Percentiles rank a stretch among this genome's conserved stretches.
These are phyloP conservation scores for Tylopilus sp. DNA, from an alignment of 768 basidiomycete genomes.

Conservation along the genomic window DNA sequence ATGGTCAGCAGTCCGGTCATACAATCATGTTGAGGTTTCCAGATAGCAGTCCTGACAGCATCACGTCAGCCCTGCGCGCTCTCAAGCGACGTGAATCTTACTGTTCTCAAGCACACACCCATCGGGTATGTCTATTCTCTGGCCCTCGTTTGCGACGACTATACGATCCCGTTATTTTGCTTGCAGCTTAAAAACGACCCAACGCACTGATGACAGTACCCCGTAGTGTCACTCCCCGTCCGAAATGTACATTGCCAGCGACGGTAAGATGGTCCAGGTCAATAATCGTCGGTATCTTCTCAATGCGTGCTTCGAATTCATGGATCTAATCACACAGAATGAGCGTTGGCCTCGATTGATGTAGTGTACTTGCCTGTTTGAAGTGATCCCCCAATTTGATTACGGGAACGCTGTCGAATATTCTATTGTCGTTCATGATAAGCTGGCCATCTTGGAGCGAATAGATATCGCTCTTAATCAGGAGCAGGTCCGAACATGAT, in stretches of 20 bases:
- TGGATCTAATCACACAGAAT: conserved; percentile 48
- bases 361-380: conserved; percentile 67
- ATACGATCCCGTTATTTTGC: not conserved
- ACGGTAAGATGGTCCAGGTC: conserved; percentile 95
- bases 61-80: not conserved
- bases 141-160: conserved; percentile 79
- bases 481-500: conserved; percentile 81
- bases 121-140: conserved; percentile 80
- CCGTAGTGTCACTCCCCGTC: conserved; percentile 78
- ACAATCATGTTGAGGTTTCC: conserved; percentile 79
- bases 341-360: not conserved
- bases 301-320: conserved; percentile 93
- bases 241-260: conserved; percentile 88
- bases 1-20: not conserved
- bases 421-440: conserved; percentile 75
- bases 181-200: not conserved
- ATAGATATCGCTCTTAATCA: conserved; percentile 93
- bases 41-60: conserved; percentile 58
- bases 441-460: conserved; percentile 85
- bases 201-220: conserved; percentile 69
- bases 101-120: conserved; percentile 76
- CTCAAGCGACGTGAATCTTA: conserved; percentile 12
- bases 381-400: conserved; percentile 97
- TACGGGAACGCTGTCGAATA: conserved; percentile 89
- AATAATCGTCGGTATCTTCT: conserved; percentile 86